These are phyloP conservation scores for Nepenthes alata DNA, from an alignment of 179 eudicot species.

Conservation along the genomic window DNA sequence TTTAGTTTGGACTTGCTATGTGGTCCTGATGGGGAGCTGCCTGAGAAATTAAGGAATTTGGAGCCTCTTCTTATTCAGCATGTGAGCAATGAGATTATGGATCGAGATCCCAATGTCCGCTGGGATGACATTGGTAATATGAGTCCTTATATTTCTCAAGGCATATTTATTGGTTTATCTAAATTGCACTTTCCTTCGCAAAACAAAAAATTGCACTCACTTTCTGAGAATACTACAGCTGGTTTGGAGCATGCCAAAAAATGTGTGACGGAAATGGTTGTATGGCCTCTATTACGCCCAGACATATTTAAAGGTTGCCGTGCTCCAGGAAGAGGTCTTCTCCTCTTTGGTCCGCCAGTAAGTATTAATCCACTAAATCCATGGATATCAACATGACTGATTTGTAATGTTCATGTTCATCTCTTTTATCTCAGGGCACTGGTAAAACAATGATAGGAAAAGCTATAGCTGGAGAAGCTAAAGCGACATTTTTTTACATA, in stretches of 20 bases:
- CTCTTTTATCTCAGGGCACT: constrained; percentile 58
- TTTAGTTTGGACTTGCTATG: constrained; percentile 81
- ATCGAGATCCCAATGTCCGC: constrained; percentile 89
- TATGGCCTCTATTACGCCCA: constrained; percentile 93
- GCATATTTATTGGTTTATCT: neutral
- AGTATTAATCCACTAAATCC: constrained; percentile 21
- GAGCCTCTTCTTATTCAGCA: constrained; percentile 97
- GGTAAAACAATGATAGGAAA: constrained; percentile 99
- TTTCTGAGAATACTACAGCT: constrained; percentile 36
- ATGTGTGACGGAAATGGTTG: constrained; percentile 97
- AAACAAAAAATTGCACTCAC: neutral
- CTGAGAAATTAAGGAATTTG: constrained; percentile 87
- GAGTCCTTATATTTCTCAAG: constrained; percentile 4
- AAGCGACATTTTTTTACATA: constrained; percentile 96
- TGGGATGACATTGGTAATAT: constrained; percentile 91
- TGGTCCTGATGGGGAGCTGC: constrained; percentile 97
- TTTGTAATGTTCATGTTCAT: constrained; percentile 1
- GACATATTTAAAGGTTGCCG: constrained; percentile 98
- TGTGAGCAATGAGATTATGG: constrained; percentile 96
- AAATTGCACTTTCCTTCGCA: neutral
- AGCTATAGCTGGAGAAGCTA: constrained; percentile 99
- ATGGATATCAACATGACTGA: neutral
- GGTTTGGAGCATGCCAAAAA: constrained; percentile 96
- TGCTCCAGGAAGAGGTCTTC: constrained; percentile 98
- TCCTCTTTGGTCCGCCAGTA: constrained; percentile 97